Evolutionary conservation across 1,139 yeast genomes (phyloP).

Genomic region (Saccharomyces hybrid): DNA sequence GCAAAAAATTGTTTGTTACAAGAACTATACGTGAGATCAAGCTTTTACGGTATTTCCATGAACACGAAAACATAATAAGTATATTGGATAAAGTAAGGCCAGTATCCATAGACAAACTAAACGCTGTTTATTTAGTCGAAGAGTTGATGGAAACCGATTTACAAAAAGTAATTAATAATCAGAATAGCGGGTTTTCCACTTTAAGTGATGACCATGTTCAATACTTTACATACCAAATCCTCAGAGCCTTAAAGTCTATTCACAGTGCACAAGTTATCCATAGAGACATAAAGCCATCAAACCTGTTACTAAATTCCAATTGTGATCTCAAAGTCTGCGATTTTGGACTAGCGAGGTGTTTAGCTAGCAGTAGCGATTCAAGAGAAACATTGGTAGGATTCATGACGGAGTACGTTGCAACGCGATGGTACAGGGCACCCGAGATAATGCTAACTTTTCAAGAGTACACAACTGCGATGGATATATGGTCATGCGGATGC

Average conservation of each 20-base stretch:
- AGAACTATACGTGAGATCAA: conserved; percentile 86
- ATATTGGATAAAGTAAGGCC: conserved; percentile 85
- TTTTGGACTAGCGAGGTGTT: conserved; percentile 81
- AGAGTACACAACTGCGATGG: conserved; percentile 63
- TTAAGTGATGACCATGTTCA: conserved; percentile 61
- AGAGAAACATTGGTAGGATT: conserved; percentile 38
- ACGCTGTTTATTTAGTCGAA: conserved; percentile 63
- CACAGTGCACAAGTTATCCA: conserved; percentile 71
- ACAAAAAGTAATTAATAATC: conserved; percentile 43
- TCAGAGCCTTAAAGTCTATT: conserved; percentile 54
- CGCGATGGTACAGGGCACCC: conserved; percentile 76
- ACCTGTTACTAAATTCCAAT: conserved; percentile 73
- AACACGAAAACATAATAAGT: conserved; percentile 87
- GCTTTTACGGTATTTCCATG: conserved; percentile 77
- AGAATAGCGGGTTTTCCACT: conserved; percentile 15
- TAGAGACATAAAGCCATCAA: conserved; percentile 85
- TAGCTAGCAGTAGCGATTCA: conserved; percentile 51
- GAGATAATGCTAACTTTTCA: conserved; percentile 68
- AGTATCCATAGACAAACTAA: conserved; percentile 52
- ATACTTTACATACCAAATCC: conserved; percentile 56
- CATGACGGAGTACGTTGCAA: conserved; percentile 70
- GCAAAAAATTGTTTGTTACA: conserved; percentile 77
- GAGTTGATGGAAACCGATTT: conserved; percentile 68
- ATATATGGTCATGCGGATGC: conserved; percentile 76
- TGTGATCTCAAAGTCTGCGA: conserved; percentile 92